Percentiles rank a stretch among this genome's conserved stretches.
Evolutionary conservation across 169 alveolate genomes (phyloP).

Genomic region (Plasmodium coatneyi): DNA sequence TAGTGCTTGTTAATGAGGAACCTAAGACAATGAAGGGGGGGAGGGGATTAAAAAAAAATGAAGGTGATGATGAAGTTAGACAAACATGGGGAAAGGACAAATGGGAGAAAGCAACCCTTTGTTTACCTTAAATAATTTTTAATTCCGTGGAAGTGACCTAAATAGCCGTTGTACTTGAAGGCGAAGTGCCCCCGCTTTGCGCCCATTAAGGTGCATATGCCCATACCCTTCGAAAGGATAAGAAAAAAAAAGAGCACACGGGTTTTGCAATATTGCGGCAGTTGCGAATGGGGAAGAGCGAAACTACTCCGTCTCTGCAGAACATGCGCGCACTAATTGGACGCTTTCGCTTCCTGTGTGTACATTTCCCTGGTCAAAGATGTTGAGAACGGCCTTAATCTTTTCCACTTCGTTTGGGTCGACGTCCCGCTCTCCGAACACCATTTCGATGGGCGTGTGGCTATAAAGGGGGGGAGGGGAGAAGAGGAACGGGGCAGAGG

Average conservation of each 20-base stretch:
- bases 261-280: not conserved
- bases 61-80: not conserved
- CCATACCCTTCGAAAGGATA: constrained; percentile 53
- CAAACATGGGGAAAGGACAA: not conserved
- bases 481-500: not conserved
- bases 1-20: constrained; percentile 61
- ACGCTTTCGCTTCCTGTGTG: not conserved
- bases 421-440: constrained; percentile 76
- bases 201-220: constrained; percentile 77
- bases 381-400: constrained; percentile 58
- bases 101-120: not conserved
- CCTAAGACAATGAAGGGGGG: not conserved
- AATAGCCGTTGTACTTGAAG: constrained; percentile 77
- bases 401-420: constrained; percentile 76
- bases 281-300: not conserved
- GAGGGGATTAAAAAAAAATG: not conserved
- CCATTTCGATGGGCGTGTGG: constrained; percentile 77
- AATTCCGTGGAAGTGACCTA: constrained; percentile 54
- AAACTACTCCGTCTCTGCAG: not conserved
- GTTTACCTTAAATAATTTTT: constrained; percentile 54
- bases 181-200: constrained; percentile 79
- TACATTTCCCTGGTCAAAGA: constrained; percentile 79
- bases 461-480: constrained; percentile 5
- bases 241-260: not conserved
- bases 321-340: not conserved